Base-by-base conservation (phyloP, 768 basidiomycete species). In the Phylloporus sp. region DNA sequence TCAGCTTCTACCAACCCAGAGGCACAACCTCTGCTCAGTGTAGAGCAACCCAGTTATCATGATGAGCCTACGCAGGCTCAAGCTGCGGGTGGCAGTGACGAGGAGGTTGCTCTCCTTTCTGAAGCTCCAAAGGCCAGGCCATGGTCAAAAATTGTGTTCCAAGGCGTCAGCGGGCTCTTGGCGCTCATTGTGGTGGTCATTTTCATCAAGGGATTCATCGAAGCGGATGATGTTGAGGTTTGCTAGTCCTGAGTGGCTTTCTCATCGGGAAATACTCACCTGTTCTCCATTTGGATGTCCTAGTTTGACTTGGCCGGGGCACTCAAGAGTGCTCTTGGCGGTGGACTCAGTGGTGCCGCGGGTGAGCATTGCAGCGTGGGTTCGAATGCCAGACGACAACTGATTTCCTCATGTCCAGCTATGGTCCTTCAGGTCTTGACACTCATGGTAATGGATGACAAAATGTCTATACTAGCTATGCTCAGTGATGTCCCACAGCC, bases 381-480 rank as follows among this genome's bases (percentile, higher is more conserved):
- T 20, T 26, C 27, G 8, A 23, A 27, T n/a, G n/a, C 28, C 31
- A 18, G 38, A 34, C 15, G 16, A 13, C 10, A 3, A 13, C 49
- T 61, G 41, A 62, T 36, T 40, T 28, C 26, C 16, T 54, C 56
- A 3, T 48, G 22, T 50, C 18, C 61, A 80, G 95, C 95, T 0
- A 98, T 97, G 95, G 80, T 97, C 5, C 74, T 97, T 6, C 95
- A 97, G 66, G 95, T 98, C 16, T 67, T 97, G 45, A 82, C 85
- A 1, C 78, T 95, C 52, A 97, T 97, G 93, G 73, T 71, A 56
- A 52, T 41, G 23, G 36, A 24, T 36, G 42, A 22, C 29, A 15
- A 28, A 22, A 24, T 5, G n/a, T 20, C 3, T 23, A 26, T 26
- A 32, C 13, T 20, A 22, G 45, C 20, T 38, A 2, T 41, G 13